A percentile compares a stretch with the other conserved stretches of the same genome.
Evolutionary conservation across 2,329 filamentous ascomycete genomes (phyloP).

Genomic region (Oidium heveae): DNA sequence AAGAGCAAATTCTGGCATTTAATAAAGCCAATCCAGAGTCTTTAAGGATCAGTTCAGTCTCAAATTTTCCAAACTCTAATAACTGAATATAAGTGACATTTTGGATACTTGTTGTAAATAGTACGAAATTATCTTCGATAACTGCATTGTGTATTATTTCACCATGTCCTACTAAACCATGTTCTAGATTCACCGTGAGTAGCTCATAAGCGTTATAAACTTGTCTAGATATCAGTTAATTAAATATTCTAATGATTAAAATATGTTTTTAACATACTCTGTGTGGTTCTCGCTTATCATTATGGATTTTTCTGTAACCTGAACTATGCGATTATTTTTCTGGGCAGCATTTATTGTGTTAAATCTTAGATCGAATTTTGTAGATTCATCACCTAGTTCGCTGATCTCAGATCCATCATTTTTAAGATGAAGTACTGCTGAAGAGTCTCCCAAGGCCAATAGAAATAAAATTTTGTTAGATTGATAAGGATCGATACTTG

Average conservation of each 20-base stretch:
- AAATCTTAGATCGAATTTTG: conserved; percentile 25
- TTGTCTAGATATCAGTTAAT: conserved; percentile 1
- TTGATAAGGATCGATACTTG: conserved; percentile 2
- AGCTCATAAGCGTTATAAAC: conserved; percentile 2
- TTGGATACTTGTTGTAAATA: conserved; percentile 8
- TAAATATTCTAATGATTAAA: background rate
- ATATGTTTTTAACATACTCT: conserved; percentile 5
- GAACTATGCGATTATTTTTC: conserved; percentile 19
- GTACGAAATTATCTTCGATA: conserved; percentile 6
- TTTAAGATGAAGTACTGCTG: conserved; percentile 20
- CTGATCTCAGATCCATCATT: conserved; percentile 21
- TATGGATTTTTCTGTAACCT: conserved; percentile 25
- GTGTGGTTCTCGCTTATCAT: conserved; percentile 4
- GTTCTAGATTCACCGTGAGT: conserved; percentile 2
- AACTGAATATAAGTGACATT: conserved; percentile 5
- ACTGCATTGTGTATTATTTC: conserved; percentile 7
- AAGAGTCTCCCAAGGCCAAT: conserved; percentile 10
- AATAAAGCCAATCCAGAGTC: background rate
- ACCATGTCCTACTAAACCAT: conserved; percentile 2
- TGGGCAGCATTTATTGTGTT: conserved; percentile 23
- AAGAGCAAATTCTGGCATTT: conserved; percentile 3
- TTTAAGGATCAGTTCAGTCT: conserved; percentile 3
- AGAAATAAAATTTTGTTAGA: conserved; percentile 9
- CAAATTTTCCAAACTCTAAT: conserved; percentile 2
- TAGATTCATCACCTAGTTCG: conserved; percentile 18